phyloP scores from a whole-genome alignment of 257 asterid genomes.

The Gentiana dahurica region DNA sequence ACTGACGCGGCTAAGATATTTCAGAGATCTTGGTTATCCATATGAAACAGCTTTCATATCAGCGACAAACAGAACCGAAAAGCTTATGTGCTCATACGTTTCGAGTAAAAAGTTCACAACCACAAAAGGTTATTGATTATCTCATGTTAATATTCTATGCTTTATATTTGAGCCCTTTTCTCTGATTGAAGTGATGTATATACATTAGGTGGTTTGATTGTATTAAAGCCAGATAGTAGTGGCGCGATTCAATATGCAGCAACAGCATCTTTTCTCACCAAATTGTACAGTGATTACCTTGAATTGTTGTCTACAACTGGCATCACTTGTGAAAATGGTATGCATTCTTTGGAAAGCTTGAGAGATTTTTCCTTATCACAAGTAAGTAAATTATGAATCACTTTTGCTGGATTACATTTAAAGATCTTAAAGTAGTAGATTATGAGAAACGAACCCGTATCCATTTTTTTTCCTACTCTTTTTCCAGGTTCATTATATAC shows the following conservation, averaged over 20 bases:
- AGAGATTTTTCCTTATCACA: constrained; percentile 39
- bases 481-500: too few species aligned
- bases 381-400: constrained; percentile 14
- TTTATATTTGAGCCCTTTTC: neutral
- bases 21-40: constrained; percentile 48
- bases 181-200: neutral
- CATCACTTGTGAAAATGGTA: constrained; percentile 19
- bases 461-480: too few species aligned
- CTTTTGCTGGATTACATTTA: neutral
- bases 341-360: constrained; percentile 21
- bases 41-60: constrained; percentile 30
- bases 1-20: constrained; percentile 40
- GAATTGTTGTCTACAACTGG: constrained; percentile 23
- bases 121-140: constrained; percentile 24
- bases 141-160: neutral
- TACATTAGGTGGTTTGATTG: constrained; percentile 41
- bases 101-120: constrained; percentile 16
- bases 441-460: too few species aligned
- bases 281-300: constrained; percentile 49
- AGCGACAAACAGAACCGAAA: constrained; percentile 40
- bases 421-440: too few species aligned
- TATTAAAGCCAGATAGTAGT: constrained; percentile 28
- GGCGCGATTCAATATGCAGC: constrained; percentile 42
- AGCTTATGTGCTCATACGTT: constrained; percentile 46
- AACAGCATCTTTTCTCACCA: constrained; percentile 49